Percentiles rank a stretch among this genome's conserved stretches.
Evolutionary conservation across 2,329 filamentous ascomycete genomes (phyloP).

Genomic region (Capronia coronata): DNA sequence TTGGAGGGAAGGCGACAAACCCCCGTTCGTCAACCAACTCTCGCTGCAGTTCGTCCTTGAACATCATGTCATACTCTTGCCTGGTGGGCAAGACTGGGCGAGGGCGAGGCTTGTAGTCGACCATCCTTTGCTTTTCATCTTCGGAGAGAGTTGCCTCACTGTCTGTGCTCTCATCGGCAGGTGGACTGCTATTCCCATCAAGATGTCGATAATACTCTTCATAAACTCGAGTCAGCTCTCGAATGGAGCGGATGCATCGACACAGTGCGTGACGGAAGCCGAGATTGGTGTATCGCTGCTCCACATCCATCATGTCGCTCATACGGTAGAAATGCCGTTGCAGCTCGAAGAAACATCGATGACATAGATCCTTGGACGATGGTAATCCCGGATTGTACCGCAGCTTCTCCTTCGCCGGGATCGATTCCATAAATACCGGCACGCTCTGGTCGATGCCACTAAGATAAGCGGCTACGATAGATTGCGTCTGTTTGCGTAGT

Average conservation of each 20-base stretch:
- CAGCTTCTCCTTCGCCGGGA: neutral
- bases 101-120: neutral
- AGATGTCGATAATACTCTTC: slow-evolving; percentile 3
- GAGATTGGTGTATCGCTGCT: neutral
- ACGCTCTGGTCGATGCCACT: neutral
- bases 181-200: neutral
- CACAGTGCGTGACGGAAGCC: slow-evolving; percentile 10
- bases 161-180: neutral
- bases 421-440: neutral
- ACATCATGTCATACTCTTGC: slow-evolving; percentile 16
- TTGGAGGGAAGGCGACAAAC: neutral
- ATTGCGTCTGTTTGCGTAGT: neutral
- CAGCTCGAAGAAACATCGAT: slow-evolving; percentile 6
- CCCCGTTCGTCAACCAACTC: slow-evolving; percentile 10
- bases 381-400: neutral
- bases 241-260: slow-evolving; percentile 8
- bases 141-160: slow-evolving; percentile 5
- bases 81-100: slow-evolving; percentile 5
- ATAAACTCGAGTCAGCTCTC: slow-evolving; percentile 9
- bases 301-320: slow-evolving; percentile 2
- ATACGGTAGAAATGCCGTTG: slow-evolving; percentile 1
- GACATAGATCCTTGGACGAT: slow-evolving; percentile 1
- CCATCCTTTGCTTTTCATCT: slow-evolving; percentile 2
- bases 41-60: slow-evolving; percentile 15
- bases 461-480: neutral